phyloP scores from a whole-genome alignment of 768 basidiomycete species.

The Mycena sanguinolenta region DNA sequence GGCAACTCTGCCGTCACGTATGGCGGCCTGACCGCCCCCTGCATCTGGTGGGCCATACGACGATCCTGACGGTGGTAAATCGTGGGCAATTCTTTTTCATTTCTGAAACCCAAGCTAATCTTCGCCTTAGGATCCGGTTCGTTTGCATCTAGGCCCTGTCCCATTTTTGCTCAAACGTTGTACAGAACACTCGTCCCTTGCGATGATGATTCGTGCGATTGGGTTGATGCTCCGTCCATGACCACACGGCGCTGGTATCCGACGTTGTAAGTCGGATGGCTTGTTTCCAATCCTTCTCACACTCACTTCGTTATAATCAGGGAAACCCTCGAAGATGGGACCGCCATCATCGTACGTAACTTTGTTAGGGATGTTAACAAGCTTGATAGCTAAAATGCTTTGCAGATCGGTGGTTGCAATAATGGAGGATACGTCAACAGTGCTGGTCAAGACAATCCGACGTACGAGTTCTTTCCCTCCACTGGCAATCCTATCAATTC shows the following conservation, averaged over 20 bases:
- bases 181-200: constrained; percentile 75
- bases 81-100: constrained; percentile 56
- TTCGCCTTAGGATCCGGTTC: constrained; percentile 60
- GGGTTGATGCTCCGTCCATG: constrained; percentile 61
- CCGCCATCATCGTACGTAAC: constrained; percentile 69
- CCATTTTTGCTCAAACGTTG: no score
- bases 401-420: constrained; percentile 69
- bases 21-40: constrained; percentile 56
- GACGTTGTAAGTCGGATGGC: constrained; percentile 62
- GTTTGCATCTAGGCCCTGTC: constrained; percentile 31
- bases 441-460: constrained; percentile 78
- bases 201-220: constrained; percentile 74
- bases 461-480: constrained; percentile 85
- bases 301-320: constrained; percentile 43
- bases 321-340: constrained; percentile 74
- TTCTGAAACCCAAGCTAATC: constrained; percentile 16
- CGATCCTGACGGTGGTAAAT: constrained; percentile 73
- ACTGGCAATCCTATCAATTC: constrained; percentile 66
- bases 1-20: constrained; percentile 78
- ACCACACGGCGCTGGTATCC: constrained; percentile 83
- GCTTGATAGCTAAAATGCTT: constrained; percentile 15
- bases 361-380: not conserved
- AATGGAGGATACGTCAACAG: constrained; percentile 83
- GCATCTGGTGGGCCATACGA: constrained; percentile 65
- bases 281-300: constrained; percentile 9